Evolutionary conservation across 129 eudicot genomes (phyloP).

Genomic region (Flaveria ramosissima): DNA sequence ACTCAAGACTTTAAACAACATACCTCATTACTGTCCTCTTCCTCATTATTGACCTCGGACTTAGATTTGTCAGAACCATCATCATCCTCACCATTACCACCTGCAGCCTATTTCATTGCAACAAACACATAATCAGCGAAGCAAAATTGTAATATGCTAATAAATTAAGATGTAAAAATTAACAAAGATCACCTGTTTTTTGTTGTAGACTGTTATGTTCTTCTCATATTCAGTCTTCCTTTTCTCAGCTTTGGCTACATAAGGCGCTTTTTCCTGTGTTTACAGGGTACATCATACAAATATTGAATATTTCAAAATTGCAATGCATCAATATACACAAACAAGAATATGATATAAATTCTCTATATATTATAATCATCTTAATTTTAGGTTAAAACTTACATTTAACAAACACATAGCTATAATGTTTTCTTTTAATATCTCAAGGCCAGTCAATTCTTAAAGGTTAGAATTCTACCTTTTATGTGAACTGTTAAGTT

Average conservation of each 20-base stretch:
- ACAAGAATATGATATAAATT: background rate
- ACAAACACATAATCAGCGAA: slow-evolving; percentile 20
- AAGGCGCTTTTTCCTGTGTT: slow-evolving; percentile 75
- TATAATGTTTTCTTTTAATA: background rate
- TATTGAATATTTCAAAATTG: background rate
- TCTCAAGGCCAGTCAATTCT: background rate
- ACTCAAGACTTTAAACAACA: background rate
- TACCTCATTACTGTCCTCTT: slow-evolving; percentile 51
- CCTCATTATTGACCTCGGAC: slow-evolving; percentile 75
- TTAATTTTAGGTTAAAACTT: background rate
- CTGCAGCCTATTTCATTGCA: slow-evolving; percentile 37
- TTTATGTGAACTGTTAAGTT: background rate
- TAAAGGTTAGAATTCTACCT: background rate
- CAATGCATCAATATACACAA: background rate
- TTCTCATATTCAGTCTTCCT: slow-evolving; percentile 69
- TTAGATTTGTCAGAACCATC: slow-evolving; percentile 77
- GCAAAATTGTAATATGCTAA: background rate
- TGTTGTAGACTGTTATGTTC: slow-evolving; percentile 57
- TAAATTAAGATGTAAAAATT: background rate
- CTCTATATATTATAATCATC: background rate
- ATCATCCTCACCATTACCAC: slow-evolving; percentile 40
- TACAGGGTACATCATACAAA: slow-evolving; percentile 1
- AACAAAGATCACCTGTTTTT: slow-evolving; percentile 41
- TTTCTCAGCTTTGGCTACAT: slow-evolving; percentile 56
- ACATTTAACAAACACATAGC: background rate